Conservation (phyloP, 768 basidiomycete species). For the Fistulinella prunicolor region DNA sequence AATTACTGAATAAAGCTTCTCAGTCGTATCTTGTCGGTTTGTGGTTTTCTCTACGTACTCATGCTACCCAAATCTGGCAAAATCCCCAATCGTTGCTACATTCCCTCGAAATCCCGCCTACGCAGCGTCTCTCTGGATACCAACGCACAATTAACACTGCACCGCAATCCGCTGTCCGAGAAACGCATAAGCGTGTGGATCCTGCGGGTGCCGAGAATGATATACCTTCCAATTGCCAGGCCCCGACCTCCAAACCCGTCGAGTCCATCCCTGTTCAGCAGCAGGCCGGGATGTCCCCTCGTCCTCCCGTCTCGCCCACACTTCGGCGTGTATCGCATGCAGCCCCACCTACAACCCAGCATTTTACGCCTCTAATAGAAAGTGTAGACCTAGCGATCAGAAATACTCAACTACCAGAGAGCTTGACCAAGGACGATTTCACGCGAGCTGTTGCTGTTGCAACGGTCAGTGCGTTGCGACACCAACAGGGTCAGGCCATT, state of each 20-base stretch:
- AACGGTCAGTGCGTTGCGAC: constrained; percentile 85
- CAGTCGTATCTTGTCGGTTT: constrained; percentile 96
- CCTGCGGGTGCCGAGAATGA: constrained; percentile 33
- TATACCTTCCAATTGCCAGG: constrained; percentile 37
- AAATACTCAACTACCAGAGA: constrained; percentile 52
- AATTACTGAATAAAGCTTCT: constrained; percentile 3
- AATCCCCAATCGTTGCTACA: constrained; percentile 87
- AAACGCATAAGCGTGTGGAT: constrained; percentile 46
- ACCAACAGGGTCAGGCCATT: constrained; percentile 60
- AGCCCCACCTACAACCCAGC: constrained; percentile 30
- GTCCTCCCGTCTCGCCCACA: constrained; percentile 41
- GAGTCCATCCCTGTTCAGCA: constrained; percentile 22
- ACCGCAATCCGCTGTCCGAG: constrained; percentile 15
- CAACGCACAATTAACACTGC: constrained; percentile 41
- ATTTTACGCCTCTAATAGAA: constrained; percentile 66
- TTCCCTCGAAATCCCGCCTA: constrained; percentile 53
- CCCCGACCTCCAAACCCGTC: constrained; percentile 32
- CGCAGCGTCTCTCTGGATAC: constrained; percentile 60
- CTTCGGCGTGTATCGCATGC: constrained; percentile 59
- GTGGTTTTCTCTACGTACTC: constrained; percentile 98
- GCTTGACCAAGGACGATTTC: constrained; percentile 82
- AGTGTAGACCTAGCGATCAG: constrained; percentile 78
- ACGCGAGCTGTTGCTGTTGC: constrained; percentile 92
- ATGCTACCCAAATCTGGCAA: constrained; percentile 99
- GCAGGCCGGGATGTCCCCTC: constrained; percentile 11